Evolutionary conservation across 2,329 filamentous ascomycete species (phyloP), one percentile per base, ranked within the genome.

Genomic region (Fusarium transvaalense): DNA sequence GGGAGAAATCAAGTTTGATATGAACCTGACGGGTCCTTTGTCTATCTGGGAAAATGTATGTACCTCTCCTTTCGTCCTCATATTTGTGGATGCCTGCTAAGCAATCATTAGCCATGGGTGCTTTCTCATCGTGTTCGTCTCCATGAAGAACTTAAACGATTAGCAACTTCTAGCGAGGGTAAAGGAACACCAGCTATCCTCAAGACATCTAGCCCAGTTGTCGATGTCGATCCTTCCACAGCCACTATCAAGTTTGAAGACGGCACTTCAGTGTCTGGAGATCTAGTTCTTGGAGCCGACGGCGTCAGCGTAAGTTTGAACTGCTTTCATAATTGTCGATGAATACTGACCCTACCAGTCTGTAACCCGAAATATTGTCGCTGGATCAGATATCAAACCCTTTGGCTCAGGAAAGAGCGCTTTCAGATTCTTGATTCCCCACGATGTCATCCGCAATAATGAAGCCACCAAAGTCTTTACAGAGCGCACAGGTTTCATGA

Each of bases 261-360:
- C 42, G 86, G 85, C 0, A 75, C 79, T 0, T 71, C 69, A 3
- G 69, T 84, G 10, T 66, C 78, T 2, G 83, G 82, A 6, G 85
- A 89, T 64, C 60, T 88, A 1, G 68, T 88, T 3, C 65, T 88
- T 5, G 86, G 85, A 4, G 86, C 85, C 1, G 86, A 88, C 64
- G 86, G 86, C 0, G 84, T 87, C 4, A 79, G 82, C 68, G 82
- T 81, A 39, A 76, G 76, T 5, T 17, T 2, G 1, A 17, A 14
- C 13, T 1, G 1, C 2, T 13, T 1, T 34, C 0, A 0, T 2
- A 0, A 4, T 3, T 0, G 29, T 15, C 4, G 5, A 0, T 3
- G 3, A 2, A 13, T n/a, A 6, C 38, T 68, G 4, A 68, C 3
- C 12, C 0, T 2, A 0, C 0, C 71, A 71, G 69, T 75, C 53